Evolutionary conservation across 2,329 filamentous ascomycete genomes (phyloP), one percentile per base, ranked within the genome.

Genomic region (Dothiorella sarmentorum): DNA sequence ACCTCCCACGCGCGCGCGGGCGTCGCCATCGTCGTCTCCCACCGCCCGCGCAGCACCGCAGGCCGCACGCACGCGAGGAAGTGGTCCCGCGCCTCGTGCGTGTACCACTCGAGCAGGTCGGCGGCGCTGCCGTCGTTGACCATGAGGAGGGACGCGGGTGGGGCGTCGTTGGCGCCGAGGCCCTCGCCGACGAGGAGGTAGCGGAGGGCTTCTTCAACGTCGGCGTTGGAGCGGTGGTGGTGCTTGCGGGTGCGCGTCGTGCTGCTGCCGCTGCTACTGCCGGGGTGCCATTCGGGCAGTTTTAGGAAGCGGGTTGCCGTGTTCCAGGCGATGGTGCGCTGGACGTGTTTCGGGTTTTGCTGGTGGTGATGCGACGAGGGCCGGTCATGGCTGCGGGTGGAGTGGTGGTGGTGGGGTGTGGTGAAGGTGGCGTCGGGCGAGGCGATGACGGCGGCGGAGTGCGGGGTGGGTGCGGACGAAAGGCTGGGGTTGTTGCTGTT

Each of bases 31-130:
- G 33, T 71, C 63, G 63, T 56, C 6, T 61, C 52, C 73, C 73
- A 75, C 13, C 68, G 42, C 11, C 67, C 62, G n/a, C n/a, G n/a
- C 27, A 65, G 56, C 42, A 75, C 45, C 0, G 38, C 64, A 3
- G 69, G 67, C 35, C 65, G 64, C 6, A 73, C 68, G 52, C 65
- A 59, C 18, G 60, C 65, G 13, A 75, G 71, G 64, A 77, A 79
- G 61, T 78, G 75, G 15, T 71, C 60, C 24, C 70, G 66, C 52
- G 76, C 72, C 60, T 78, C 76, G 44, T 76, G 71, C 5, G 68
- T 71, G 59, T 77, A 80, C 78, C 77, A 80, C n/a, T 76, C 71
- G 24, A 74, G 61, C 38, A 63, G 85, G n/a, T 31, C 38, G 15
- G 44, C 24, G 7, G 15, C 22, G 7, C n/a, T 17, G n/a, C 24